Evolutionary conservation across 169 alveolate genomes (phyloP), one percentile per base, ranked within the genome.

Genomic region (Fabrea salina): DNA sequence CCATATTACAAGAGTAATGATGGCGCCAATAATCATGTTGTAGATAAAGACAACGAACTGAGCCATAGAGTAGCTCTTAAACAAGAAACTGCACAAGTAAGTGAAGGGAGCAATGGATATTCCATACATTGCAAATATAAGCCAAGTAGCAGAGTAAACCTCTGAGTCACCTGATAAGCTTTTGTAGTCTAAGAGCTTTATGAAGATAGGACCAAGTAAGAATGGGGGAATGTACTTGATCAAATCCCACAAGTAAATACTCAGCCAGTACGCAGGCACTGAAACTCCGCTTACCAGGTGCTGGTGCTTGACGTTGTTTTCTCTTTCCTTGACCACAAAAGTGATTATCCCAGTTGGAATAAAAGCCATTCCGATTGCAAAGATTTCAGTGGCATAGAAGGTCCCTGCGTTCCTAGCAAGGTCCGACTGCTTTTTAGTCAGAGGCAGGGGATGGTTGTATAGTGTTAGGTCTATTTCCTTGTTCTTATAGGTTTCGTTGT

Each of bases 341-440:
- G 93, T 87, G 5, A 93, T 81, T n/a, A 91, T 67, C 35, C 92
- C 85, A 7, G 97, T 89, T 7, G 97, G 97, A 39, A 93, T 89
- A 40, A 93, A 66, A 19, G 95, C 92, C 40, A 91, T 82, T 8
- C 92, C 97, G 51, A 91, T 90, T 7, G 75, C 93, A 87, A 30
- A 86, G 19, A 3, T 86, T 50, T 75, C 86, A 78, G 67, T 89
- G 87, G 2, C 50, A 37, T 61, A 61, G 25, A 61, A 61, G 13
- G 41, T 61, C 1, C 51, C 74, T 79, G 74, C 74, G 50, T 61
- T 61, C 3, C 32, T 13, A 11, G 74, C 41, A 32, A 61, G 49
- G 0, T 37, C 32, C 1, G 16, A 19, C 32, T 61, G 74, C 32
- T 4, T 61, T 11, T 61, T 27, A 2, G 74, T 61, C 3, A 61